These are phyloP conservation scores for Globisporangium cystogenes DNA, from an alignment of 352 stramenopile species.

Conservation along the genomic window DNA sequence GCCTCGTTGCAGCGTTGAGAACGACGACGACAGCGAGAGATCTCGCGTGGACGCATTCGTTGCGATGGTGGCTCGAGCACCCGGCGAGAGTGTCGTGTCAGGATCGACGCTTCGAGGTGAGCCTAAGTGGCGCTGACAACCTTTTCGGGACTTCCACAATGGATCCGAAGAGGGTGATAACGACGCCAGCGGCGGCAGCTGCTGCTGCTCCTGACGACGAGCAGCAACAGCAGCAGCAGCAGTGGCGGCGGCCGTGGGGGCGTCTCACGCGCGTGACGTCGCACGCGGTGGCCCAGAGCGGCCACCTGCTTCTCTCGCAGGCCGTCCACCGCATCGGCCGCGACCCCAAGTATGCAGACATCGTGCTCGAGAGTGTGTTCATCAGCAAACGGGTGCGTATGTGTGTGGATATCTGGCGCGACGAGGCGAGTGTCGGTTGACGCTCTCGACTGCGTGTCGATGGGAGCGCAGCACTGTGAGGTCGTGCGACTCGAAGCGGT, in stretches of 20 bases:
- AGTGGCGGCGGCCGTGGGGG: conserved; percentile 29
- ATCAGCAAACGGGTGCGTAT: conserved; percentile 58
- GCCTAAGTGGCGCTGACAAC: too few relatives aligned
- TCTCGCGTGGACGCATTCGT: too few relatives aligned
- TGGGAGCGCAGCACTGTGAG: conserved; percentile 44
- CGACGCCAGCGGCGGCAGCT: too few relatives aligned
- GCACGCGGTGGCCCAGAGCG: conserved; percentile 35
- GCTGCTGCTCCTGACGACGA: not conserved
- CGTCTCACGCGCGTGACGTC: conserved; percentile 59
- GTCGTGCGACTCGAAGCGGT: conserved; percentile 22
- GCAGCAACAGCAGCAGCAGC: not conserved
- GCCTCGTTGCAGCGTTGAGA: too few relatives aligned
- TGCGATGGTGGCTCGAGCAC: too few relatives aligned
- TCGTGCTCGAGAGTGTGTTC: conserved; percentile 50
- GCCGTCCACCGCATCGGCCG: conserved; percentile 47
- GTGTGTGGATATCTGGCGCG: too few relatives aligned
- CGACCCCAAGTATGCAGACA: conserved; percentile 32
- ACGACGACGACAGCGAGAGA: too few relatives aligned
- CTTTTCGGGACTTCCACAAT: too few relatives aligned
- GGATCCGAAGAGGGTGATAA: too few relatives aligned
- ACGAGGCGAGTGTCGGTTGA: too few relatives aligned
- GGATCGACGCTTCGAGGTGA: too few relatives aligned
- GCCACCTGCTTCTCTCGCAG: conserved; percentile 59
- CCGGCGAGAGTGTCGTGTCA: too few relatives aligned
- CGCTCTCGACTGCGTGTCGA: not conserved